Evolutionary conservation across 1,139 yeast genomes (phyloP), one percentile per base, ranked within the genome.

Genomic region (Keqinozyma sinolaborantium): DNA sequence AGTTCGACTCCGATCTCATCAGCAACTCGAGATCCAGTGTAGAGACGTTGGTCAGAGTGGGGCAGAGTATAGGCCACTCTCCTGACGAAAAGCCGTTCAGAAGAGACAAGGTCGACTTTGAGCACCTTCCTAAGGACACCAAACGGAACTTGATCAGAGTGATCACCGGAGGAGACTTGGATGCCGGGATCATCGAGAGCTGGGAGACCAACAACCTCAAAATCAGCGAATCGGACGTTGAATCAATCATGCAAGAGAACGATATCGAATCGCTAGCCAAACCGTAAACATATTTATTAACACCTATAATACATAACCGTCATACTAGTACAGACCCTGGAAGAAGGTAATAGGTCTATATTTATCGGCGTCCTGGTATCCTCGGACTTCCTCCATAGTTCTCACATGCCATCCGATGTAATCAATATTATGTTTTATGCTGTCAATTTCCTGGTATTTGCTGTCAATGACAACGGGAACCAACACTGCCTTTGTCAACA

Each of bases 41-140:
- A 16, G 98, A 92, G 51, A 90, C 97, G 0, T 64, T 90, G 38
- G 79, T 88, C 0, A 63, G 86, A 34, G 95, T 90, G 2, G 98
- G 97, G 1, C 92, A 86, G 80, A 83, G 95, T 28, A 75, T 90
- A 24, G 97, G 97, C 0, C 97, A 90, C 53, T 46, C 73, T 0
- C 75, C 74, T 0, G 71, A 63, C 9, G 58, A 60, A 1, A 49
- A 58, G 1, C 87, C 80, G 43, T 66, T 56, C 43, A 58, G 62
- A 34, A 65, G 92, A 47, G 61, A 62, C 32, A 69, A 61, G 35
- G 47, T 65, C 15, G 70, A 68, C 19, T 70, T 76, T 40, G 60
- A 64, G 7, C 61, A 70, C 24, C 73, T 73, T 42, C 61, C 78
- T 0, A 70, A 69, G 33, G 73, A 70, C 32, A 57, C 65, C 36